Evolutionary conservation across 1,284 basidiomycete genomes (phyloP), one percentile per base, ranked within the genome.

Genomic region (Heterobasidion irregulare): DNA sequence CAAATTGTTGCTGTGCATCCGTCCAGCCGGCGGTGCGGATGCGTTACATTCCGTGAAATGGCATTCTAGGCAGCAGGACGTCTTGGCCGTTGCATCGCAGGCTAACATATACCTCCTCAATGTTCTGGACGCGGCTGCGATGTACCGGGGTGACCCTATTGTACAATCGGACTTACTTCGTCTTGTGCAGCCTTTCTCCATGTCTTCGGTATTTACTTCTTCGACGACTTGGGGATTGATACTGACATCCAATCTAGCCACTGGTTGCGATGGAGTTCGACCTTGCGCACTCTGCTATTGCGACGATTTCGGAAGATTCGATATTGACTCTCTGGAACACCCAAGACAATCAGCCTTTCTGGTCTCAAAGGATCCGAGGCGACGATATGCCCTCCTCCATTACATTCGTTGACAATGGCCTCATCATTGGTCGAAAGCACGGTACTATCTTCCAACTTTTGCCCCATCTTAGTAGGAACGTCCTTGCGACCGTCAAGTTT

Each of bases 251-350:
- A 38, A 54, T 55, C 2, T 62, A 90, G 86, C 79, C 83, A 54
- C 78, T 91, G 60, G 78, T 88, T 62, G 84, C 87, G 52, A 89
- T 92, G 62, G 89, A 92, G 61, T 92, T 91, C 63, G 89, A 90
- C 61, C 78, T 84, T 50, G 71, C 79, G 46, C 83, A 87, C 58
- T 80, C 82, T 65, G 83, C 85, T 8, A 73, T 91, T 53, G 87
- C 86, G 19, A 86, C 85, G 15, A 85, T 92, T 58, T 86, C 86
- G 15, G 82, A 83, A 58, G 89, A 92, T 63, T 89, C 88, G 8
- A 88, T 80, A 0, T 70, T 92, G 46, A 86, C 83, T 3, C 76
- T 86, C 58, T 91, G 88, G 89, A 86, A 86, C 61, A 81, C 86
- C 62, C 82, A 81, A 57, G 86, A 89, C 66, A 81, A 80, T 64